Percentiles rank a stretch among this genome's conserved stretches.
Conservation (phyloP, 768 basidiomycete genomes). For the Saitozyma podzolica region DNA sequence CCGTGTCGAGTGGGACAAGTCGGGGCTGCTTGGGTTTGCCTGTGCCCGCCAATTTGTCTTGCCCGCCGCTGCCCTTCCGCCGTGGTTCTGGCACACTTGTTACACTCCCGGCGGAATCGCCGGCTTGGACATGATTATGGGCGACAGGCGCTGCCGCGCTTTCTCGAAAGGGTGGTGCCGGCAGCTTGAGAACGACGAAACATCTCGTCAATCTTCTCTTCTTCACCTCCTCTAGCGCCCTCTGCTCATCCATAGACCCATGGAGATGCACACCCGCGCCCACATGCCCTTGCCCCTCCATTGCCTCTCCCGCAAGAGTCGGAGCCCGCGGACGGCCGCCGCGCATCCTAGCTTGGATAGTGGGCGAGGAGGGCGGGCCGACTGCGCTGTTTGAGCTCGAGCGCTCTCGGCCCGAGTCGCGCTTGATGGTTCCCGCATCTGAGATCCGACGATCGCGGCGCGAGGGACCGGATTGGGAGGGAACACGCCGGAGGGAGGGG, state of each 20-base stretch:
- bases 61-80: too few species aligned
- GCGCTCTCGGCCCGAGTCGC: too few species aligned
- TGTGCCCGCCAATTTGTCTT: too few species aligned
- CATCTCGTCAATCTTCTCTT: slow-evolving; percentile 13
- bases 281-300: slow-evolving; percentile 26
- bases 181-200: slow-evolving; percentile 29
- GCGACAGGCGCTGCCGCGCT: too few species aligned
- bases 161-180: neutral
- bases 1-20: too few species aligned
- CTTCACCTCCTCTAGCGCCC: slow-evolving; percentile 2
- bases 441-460: slow-evolving; percentile 2
- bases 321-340: slow-evolving; percentile 30
- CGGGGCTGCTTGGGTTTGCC: too few species aligned
- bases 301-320: slow-evolving; percentile 43
- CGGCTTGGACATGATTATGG: too few species aligned
- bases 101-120: too few species aligned
- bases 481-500: neutral
- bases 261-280: neutral
- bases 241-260: slow-evolving; percentile 3
- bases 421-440: too few species aligned
- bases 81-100: too few species aligned
- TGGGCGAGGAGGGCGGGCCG: too few species aligned
- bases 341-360: neutral
- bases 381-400: too few species aligned
- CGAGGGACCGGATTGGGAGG: neutral